Conservation (phyloP, 1,139 yeast species). For the Hanseniaspora gamundiae region DNA sequence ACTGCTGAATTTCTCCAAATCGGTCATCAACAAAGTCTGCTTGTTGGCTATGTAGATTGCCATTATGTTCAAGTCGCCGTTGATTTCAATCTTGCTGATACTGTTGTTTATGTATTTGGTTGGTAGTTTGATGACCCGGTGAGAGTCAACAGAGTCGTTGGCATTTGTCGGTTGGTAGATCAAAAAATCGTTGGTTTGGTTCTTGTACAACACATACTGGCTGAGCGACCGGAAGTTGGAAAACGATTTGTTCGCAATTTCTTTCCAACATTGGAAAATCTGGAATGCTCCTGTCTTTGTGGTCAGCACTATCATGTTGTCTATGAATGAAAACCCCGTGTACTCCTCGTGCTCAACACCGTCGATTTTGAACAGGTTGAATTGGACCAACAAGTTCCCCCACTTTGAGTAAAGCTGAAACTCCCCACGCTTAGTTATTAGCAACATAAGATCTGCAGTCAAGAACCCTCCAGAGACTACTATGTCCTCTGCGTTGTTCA, state of each 20-base stretch:
- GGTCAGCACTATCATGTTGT: slow-evolving; percentile 14
- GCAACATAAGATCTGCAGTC: slow-evolving; percentile 12
- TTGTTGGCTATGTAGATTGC: slow-evolving; percentile 22
- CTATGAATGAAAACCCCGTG: slow-evolving; percentile 16
- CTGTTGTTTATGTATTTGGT: slow-evolving; percentile 22
- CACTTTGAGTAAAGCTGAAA: slow-evolving; percentile 16
- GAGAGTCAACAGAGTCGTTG: neutral
- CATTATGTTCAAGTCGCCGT: slow-evolving; percentile 16
- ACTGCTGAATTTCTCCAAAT: slow-evolving; percentile 4
- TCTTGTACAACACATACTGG: slow-evolving; percentile 15
- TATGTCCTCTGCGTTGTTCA: slow-evolving; percentile 4
- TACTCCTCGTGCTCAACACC: slow-evolving; percentile 7
- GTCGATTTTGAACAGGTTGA: slow-evolving; percentile 4
- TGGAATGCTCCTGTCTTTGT: slow-evolving; percentile 18
- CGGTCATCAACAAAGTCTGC: slow-evolving; percentile 18
- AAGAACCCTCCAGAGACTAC: slow-evolving; percentile 11
- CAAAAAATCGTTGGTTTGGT: slow-evolving; percentile 9
- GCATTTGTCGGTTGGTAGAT: slow-evolving; percentile 2
- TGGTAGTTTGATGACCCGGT: slow-evolving; percentile 19
- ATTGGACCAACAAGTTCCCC: slow-evolving; percentile 19
- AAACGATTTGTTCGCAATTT: slow-evolving; percentile 10
- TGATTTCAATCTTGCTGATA: slow-evolving; percentile 15
- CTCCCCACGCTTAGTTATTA: slow-evolving; percentile 15
- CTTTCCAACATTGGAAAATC: slow-evolving; percentile 21
- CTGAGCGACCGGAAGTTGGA: slow-evolving; percentile 16